Evolutionary conservation across 352 stramenopile genomes (phyloP).

Genomic region (Globisporangium barbulae): DNA sequence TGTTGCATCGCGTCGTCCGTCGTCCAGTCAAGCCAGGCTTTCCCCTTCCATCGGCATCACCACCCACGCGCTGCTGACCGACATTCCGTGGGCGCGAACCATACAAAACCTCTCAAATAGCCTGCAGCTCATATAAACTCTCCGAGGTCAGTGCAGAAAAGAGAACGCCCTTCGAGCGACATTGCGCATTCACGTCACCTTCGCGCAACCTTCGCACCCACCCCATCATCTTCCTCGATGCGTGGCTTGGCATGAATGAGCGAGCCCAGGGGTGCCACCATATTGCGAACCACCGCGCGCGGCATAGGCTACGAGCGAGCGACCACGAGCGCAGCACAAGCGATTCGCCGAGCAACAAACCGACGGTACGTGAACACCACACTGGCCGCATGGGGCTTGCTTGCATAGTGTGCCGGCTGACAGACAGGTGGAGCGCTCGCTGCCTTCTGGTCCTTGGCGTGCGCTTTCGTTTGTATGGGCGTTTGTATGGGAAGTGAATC

Average conservation of each 20-base stretch:
- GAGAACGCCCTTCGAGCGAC: neutral
- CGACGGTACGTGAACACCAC: neutral
- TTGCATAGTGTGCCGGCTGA: neutral
- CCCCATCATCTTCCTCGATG: neutral
- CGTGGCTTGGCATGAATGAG: neutral
- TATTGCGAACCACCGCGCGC: constrained; percentile 9
- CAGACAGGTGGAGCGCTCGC: neutral
- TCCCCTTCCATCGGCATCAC: too few relatives aligned
- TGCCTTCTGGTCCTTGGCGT: neutral
- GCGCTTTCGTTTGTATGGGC: constrained; percentile 12
- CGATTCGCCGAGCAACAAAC: neutral
- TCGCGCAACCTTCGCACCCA: constrained; percentile 4
- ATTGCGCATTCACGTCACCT: constrained; percentile 8
- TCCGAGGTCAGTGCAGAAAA: constrained; percentile 7
- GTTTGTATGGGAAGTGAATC: constrained; percentile 26
- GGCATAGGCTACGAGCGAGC: constrained; percentile 4
- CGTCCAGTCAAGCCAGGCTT: constrained; percentile 5
- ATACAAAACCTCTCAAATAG: constrained; percentile 6
- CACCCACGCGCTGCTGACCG: too few relatives aligned
- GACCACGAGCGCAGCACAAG: neutral
- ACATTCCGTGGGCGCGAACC: too few relatives aligned
- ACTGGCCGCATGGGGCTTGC: neutral
- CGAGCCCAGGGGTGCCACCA: constrained; percentile 3
- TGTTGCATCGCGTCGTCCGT: neutral
- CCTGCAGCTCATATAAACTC: constrained; percentile 3